Evolutionary conservation across 768 basidiomycete species (phyloP), one percentile per base, ranked within the genome.

Genomic region (Phanerochaete sordida): DNA sequence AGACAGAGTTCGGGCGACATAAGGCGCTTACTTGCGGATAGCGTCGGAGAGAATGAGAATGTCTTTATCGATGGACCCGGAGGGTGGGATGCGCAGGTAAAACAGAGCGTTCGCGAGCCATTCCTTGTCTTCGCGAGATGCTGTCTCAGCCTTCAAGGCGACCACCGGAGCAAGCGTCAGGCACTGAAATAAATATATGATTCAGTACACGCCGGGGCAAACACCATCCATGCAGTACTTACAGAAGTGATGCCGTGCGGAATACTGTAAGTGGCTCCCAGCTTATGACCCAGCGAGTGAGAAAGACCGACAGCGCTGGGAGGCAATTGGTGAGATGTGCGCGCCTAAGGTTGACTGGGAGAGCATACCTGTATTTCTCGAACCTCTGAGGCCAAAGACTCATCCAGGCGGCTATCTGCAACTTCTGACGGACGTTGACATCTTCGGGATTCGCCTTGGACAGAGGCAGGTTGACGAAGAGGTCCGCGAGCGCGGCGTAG

Each of bases 171-270:
- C 81, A 24, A 91, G 79, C 6, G 89, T 91, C 56, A 90, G 75
- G 69, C 90, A 91, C 88, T 91, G 55, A 56, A 13, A 30, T 9
- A 3, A 8, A 46, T 30, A n/a, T n/a, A n/a, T n/a, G n/a, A n/a
- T n/a, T n/a, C n/a, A n/a, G n/a, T n/a, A n/a, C n/a, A n/a, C n/a
- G n/a, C n/a, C n/a, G n/a, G n/a, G n/a, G n/a, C 13, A 21, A 6
- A 6, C 46, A 23, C 27, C 15, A 27, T 4, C 19, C 19, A 19
- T 43, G 4, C 4, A 4, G 4, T 19, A 66, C 83, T 72, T 62
- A 88, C 89, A n/a, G 90, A 91, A 3, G 91, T 91, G 62, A 91
- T 87, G 9, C 91, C 91, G 69, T 93, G 90, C 23, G 90, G 88
- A 58, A 93, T 91, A 54, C 78, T 73, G 66, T 91, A 93, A 45